Base-by-base conservation (phyloP, 2,329 filamentous ascomycete species). In the Diaporthe eres region DNA sequence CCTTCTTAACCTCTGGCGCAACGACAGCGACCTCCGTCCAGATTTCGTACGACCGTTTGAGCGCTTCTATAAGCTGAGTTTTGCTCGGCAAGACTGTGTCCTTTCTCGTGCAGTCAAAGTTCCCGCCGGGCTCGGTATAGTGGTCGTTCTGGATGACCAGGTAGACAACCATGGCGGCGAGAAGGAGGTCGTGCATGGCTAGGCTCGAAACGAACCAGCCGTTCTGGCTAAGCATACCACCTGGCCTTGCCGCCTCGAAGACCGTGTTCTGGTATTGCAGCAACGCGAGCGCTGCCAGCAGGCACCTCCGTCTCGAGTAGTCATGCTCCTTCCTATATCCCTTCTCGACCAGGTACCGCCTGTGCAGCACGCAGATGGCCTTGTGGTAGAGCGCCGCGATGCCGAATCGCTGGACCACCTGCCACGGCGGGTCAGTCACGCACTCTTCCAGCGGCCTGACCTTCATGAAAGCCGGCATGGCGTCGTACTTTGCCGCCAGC, bases 141-240 rank as follows among this genome's bases (percentile, higher is more conserved):
- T 81, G 81, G 28, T 85, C 83, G 79, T 85, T 87, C 77, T 87
- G 86, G 34, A 88, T 80, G 25, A 88, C 82, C 25, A 93, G 82
- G 77, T 90, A 92, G 4, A 93, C 79, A 19, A 93, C 86, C 87
- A 91, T 91, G 73, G 89, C 87, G 0, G 91, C 90, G 3, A 93
- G 85, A 71, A 93, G 83, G 70, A 90, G 93, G 79, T 93, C 91
- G 70, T 92, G 90, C 71, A 90, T 86, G 15, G 88, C 87, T 5
- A 93, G 82, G 0, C 89, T 89, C 4, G 87, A 88, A 28, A 92
- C 81, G 78, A 92, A 91, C 88, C 90, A 92, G 7, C 87, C 86
- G 51, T 89, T 86, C 42, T 85, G 83, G 76, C 85, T 84, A 19
- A 93, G 82, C 37, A 89, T 83, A 8, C 88, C 88, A 1, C 90